Evolutionary conservation across 768 basidiomycete genomes (phyloP).

Genomic region (Ramaria sp.): DNA sequence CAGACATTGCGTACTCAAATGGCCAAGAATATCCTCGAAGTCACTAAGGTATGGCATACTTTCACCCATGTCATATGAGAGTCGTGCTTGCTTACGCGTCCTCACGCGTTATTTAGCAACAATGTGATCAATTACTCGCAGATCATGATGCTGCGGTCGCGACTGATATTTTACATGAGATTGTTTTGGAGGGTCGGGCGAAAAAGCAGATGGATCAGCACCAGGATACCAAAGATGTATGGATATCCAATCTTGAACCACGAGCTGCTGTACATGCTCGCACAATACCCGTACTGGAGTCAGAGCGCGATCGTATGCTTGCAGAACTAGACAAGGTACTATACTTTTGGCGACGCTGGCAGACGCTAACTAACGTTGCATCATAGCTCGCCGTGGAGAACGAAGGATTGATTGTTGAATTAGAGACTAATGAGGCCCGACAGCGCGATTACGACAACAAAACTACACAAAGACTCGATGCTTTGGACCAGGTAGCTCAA

Average conservation of each 20-base stretch:
- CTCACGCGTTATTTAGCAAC: constrained; percentile 30
- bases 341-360: background rate
- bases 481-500: constrained; percentile 39
- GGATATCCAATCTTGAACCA: constrained; percentile 56
- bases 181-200: constrained; percentile 55
- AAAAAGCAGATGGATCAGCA: constrained; percentile 33
- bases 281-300: constrained; percentile 46
- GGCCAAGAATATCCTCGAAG: constrained; percentile 59
- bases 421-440: constrained; percentile 37
- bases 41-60: constrained; percentile 30
- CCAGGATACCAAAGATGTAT: constrained; percentile 39
- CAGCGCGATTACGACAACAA: constrained; percentile 36
- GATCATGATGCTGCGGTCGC: constrained; percentile 58
- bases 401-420: constrained; percentile 29
- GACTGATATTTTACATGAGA: constrained; percentile 57
- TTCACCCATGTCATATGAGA: background rate
- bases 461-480: constrained; percentile 35
- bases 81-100: background rate
- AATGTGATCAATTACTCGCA: constrained; percentile 58
- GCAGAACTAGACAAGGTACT: constrained; percentile 27
- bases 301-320: constrained; percentile 28
- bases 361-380: background rate
- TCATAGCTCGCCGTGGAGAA: constrained; percentile 52
- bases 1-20: constrained; percentile 43
- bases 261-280: constrained; percentile 50